A percentile compares a stretch with the other conserved stretches of the same genome.
phyloP scores from a whole-genome alignment of 352 stramenopile genomes.

The Pythium pyrilobum region DNA sequence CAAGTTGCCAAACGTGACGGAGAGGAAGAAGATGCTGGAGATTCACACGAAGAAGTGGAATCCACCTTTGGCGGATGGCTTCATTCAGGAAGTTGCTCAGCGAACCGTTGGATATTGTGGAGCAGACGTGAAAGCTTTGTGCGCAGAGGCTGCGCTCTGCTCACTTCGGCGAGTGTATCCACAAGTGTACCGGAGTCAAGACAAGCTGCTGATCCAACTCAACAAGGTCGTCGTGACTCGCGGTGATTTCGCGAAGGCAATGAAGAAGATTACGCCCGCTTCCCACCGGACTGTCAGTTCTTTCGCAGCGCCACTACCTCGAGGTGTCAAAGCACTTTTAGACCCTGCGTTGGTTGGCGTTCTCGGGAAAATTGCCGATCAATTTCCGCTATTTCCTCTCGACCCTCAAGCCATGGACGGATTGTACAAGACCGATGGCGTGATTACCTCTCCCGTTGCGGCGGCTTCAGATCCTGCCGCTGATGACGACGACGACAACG shows the following conservation, averaged over 20 bases:
- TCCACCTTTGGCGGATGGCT: constrained; percentile 48
- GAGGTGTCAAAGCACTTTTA: constrained; percentile 42
- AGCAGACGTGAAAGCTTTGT: constrained; percentile 90
- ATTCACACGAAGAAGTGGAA: constrained; percentile 89
- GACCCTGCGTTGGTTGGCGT: constrained; percentile 30
- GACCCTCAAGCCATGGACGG: constrained; percentile 38
- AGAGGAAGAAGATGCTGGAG: constrained; percentile 80
- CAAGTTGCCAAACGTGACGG: constrained; percentile 76
- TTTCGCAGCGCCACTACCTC: constrained; percentile 70
- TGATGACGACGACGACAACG: constrained; percentile 35
- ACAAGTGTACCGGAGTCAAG: constrained; percentile 79
- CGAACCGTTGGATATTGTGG: constrained; percentile 88
- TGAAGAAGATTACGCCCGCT: constrained; percentile 81
- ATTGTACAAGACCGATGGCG: constrained; percentile 13
- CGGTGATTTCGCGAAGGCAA: constrained; percentile 61
- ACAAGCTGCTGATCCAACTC: constrained; percentile 75
- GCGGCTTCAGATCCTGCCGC: neutral
- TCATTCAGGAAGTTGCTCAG: constrained; percentile 76
- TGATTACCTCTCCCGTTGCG: neutral
- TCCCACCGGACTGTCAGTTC: constrained; percentile 67
- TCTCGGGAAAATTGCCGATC: constrained; percentile 34
- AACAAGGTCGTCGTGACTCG: constrained; percentile 68
- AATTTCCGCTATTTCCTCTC: constrained; percentile 66
- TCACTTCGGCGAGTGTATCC: constrained; percentile 83
- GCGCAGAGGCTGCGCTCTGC: constrained; percentile 85